Conservation (phyloP, 1,139 yeast species). For the Williopsis jadinii region DNA sequence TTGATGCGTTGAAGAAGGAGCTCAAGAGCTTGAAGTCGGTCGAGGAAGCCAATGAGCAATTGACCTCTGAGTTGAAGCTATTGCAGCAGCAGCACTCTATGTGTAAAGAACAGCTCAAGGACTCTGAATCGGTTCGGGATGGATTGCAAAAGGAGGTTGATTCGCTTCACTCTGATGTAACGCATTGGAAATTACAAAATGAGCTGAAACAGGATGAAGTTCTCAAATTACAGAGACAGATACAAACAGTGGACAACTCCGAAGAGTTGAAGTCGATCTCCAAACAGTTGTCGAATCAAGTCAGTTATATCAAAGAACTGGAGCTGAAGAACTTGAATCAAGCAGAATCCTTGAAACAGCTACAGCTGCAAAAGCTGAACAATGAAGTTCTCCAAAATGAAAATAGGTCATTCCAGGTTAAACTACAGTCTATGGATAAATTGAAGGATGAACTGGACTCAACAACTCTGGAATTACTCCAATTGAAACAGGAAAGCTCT, state of each 20-base stretch:
- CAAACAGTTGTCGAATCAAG: constrained; percentile 48
- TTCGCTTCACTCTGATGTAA: constrained; percentile 20
- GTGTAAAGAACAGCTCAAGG: constrained; percentile 8
- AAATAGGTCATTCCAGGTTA: constrained; percentile 34
- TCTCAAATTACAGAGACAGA: constrained; percentile 1
- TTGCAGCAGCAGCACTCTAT: constrained; percentile 17
- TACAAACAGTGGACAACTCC: constrained; percentile 4
- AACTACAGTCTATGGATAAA: constrained; percentile 35
- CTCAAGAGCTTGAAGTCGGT: constrained; percentile 13
- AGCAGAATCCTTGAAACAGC: constrained; percentile 36
- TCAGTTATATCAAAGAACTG: constrained; percentile 47
- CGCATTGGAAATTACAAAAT: constrained; percentile 23
- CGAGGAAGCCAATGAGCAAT: constrained; percentile 9
- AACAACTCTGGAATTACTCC: constrained; percentile 45
- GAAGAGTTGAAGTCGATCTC: constrained; percentile 3
- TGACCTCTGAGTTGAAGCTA: not conserved
- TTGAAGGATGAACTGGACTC: constrained; percentile 43
- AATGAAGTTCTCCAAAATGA: constrained; percentile 49
- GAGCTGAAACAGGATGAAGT: constrained; percentile 5
- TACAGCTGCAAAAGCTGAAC: constrained; percentile 35
- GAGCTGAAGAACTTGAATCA: constrained; percentile 45
- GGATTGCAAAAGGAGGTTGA: constrained; percentile 6
- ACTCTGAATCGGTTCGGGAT: constrained; percentile 15
- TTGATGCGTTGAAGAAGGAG: constrained; percentile 13
- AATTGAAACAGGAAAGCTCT: constrained; percentile 31